Evolutionary conservation across 805 yeast genomes (phyloP).

Genomic region (Spathaspora boniae): DNA sequence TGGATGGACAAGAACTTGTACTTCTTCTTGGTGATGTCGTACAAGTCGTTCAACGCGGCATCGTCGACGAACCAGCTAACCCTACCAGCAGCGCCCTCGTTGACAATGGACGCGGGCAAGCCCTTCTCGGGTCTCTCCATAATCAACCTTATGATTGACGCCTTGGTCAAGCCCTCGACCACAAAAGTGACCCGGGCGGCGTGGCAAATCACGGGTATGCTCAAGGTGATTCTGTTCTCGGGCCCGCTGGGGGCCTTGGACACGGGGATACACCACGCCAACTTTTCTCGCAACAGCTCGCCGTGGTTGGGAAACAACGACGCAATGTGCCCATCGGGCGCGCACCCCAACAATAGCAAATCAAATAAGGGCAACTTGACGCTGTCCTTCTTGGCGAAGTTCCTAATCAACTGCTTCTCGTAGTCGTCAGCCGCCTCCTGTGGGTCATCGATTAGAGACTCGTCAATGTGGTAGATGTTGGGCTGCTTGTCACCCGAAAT

Average conservation of each 20-base stretch:
- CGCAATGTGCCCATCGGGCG: slow-evolving; percentile 98
- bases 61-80: slow-evolving; percentile 97
- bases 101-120: slow-evolving; percentile 87
- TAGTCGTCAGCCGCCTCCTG: slow-evolving; percentile 94
- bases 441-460: slow-evolving; percentile 66
- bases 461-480: slow-evolving; percentile 79
- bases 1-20: slow-evolving; percentile 52
- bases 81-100: slow-evolving; percentile 94
- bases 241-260: slow-evolving; percentile 91
- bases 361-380: slow-evolving; percentile 96
- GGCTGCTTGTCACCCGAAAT: slow-evolving; percentile 59
- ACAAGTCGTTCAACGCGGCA: slow-evolving; percentile 81
- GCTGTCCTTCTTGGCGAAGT: slow-evolving; percentile 94
- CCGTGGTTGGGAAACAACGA: slow-evolving; percentile 90
- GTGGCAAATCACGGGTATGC: slow-evolving; percentile 93
- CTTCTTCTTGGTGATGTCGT: slow-evolving; percentile 63
- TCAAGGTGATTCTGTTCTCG: slow-evolving; percentile 73
- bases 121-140: slow-evolving; percentile 98
- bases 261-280: slow-evolving; percentile 95
- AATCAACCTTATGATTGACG: slow-evolving; percentile 84
- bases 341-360: slow-evolving; percentile 87
- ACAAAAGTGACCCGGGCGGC: slow-evolving; percentile 90
- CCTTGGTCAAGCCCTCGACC: slow-evolving; percentile 94
- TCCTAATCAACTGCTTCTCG: slow-evolving; percentile 79
- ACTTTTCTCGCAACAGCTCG: slow-evolving; percentile 79